Percentiles rank a stretch among this genome's conserved stretches.
These are phyloP conservation scores for Stephania japonica DNA, from an alignment of 164 flowering plant species.

Conservation along the genomic window DNA sequence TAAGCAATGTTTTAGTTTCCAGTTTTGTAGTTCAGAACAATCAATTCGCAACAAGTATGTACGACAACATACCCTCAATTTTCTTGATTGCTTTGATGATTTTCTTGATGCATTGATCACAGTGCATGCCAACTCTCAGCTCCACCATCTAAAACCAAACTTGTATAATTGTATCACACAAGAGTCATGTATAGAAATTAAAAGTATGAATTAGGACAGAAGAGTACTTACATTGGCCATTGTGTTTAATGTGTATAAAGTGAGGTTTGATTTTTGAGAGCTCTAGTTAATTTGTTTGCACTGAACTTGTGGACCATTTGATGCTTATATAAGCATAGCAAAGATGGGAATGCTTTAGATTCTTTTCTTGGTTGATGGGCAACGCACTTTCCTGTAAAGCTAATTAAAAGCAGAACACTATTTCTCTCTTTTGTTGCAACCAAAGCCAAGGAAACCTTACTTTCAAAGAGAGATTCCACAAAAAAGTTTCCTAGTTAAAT, in stretches of 20 bases:
- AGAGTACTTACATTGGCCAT: conserved; percentile 20
- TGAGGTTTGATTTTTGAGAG: background rate
- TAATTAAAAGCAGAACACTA: background rate
- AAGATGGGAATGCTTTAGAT: background rate
- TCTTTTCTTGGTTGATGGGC: conserved; percentile 17
- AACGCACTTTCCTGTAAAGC: background rate
- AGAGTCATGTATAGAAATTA: too few species aligned
- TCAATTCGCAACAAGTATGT: background rate
- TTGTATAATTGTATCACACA: background rate
- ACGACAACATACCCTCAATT: conserved; percentile 50
- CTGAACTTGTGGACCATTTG: background rate
- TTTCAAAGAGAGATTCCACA: background rate
- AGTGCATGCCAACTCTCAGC: conserved; percentile 78
- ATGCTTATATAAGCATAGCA: background rate
- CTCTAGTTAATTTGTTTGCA: background rate
- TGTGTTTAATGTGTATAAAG: background rate
- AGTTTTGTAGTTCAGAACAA: background rate
- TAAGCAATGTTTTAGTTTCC: background rate
- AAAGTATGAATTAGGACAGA: background rate
- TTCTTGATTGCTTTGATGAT: conserved; percentile 86
- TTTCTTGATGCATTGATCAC: conserved; percentile 88
- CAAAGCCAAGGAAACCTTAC: background rate
- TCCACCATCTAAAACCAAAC: conserved; percentile 55
- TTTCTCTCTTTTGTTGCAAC: background rate
- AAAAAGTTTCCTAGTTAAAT: background rate